A percentile compares a stretch with the other conserved stretches of the same genome.
These are phyloP conservation scores for Magnusiomyces suaveolens DNA, from an alignment of 1,139 yeast genomes.

Conservation along the genomic window DNA sequence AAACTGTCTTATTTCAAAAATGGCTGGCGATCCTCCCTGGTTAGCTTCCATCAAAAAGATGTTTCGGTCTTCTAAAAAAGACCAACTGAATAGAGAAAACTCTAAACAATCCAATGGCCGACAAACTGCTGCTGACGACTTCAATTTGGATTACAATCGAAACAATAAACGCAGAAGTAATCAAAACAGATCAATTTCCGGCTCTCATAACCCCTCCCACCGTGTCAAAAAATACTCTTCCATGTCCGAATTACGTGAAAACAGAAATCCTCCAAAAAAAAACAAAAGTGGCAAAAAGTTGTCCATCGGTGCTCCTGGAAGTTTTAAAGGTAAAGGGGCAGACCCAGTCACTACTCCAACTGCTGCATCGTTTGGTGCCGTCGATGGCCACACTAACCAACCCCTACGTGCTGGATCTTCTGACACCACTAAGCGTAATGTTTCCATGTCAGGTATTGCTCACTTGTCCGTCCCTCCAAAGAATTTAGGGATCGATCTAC, in stretches of 20 bases:
- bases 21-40: not conserved
- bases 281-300: not conserved
- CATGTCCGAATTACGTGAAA: no score
- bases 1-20: no score
- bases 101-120: no score
- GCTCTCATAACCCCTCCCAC: no score
- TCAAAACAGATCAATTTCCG: not conserved
- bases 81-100: no score
- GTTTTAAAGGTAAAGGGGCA: not conserved
- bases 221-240: no score
- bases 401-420: not conserved
- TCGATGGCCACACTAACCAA: not conserved
- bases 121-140: not conserved
- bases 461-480: no score
- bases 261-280: no score
- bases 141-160: not conserved
- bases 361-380: not conserved
- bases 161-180: not conserved
- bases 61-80: conserved; percentile 1
- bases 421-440: not conserved
- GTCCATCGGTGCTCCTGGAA: not conserved
- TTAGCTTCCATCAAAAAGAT: not conserved
- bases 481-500: no score
- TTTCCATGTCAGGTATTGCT: no score
- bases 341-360: not conserved